Evolutionary conservation across 2,329 filamentous ascomycete species (phyloP), one percentile per base, ranked within the genome.

Genomic region (Paraphaeosphaeria minitans): DNA sequence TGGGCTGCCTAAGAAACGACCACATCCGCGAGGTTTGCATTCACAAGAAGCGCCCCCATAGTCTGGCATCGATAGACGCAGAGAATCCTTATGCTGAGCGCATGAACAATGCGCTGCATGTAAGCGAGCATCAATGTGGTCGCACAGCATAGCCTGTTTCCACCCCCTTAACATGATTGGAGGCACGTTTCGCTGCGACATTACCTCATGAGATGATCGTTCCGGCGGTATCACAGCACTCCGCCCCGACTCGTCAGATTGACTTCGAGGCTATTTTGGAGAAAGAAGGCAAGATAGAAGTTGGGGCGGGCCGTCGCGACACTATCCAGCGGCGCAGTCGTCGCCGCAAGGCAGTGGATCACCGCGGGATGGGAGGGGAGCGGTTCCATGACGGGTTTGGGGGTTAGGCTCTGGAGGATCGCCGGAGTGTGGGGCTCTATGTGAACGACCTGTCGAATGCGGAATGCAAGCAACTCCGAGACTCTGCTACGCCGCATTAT

Each of bases 401-500:
- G 31, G 47, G 31, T 24, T 33, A 16, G 19, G 24, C 24, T 39
- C 14, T 35, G 14, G 19, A 35, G 33, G 21, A 39, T 6, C 10
- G 24, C 21, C 24, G 24, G 16, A 21, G 24, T 19, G 24, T 6
- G 24, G 6, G 24, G 3, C 24, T 3, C 24, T 3, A 7, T 19
- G 14, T 43, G 9, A 43, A 31, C 42, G 29, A 29, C 22, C 13
- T 35, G 10, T 27, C 52, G 16, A 49, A 48, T 35, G 33, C 13
- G 43, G 42, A 37, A 2, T n/a, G 22, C 19, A 39, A 56, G 37
- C 57, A 47, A 41, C 42, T 54, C 45, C 31, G 9, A 24, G 24
- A 27, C 24, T 27, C 21, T 12, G 24, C 21, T 19, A 27, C 41
- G 22, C 29, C n/a, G 33, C 45, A 35, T 41, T 43, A 35, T 41